Evolutionary conservation across 2,329 filamentous ascomycete genomes (phyloP).

Genomic region (Fusarium subglutinans): DNA sequence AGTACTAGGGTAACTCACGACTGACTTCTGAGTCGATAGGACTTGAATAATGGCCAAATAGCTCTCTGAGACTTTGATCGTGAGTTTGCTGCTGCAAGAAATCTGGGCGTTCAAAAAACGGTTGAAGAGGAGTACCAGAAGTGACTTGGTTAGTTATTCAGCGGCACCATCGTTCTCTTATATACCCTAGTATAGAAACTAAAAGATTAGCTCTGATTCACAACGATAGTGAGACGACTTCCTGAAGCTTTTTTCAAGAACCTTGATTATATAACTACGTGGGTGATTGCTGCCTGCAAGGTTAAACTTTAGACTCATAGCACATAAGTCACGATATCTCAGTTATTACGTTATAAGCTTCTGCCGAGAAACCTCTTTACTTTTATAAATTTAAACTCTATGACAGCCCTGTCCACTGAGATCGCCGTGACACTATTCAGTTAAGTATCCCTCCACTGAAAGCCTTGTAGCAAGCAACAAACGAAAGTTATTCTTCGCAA

Average conservation of each 20-base stretch:
- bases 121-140: not conserved
- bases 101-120: not conserved
- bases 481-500: not conserved
- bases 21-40: rapidly evolving
- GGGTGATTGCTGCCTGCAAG: no score
- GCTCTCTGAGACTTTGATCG: not conserved
- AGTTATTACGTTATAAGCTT: not conserved
- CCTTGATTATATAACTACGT: not conserved
- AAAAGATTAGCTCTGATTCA: not conserved
- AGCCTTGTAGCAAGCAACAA: not conserved
- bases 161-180: not conserved
- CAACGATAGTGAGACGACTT: rapidly evolving
- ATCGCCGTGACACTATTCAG: rapidly evolving
- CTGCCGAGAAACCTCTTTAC: rapidly evolving
- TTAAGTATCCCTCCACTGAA: rapidly evolving
- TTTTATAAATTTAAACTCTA: not conserved
- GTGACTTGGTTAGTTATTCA: rapidly evolving
- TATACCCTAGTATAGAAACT: no score
- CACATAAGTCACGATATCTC: rapidly evolving
- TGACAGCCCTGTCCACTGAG: no score
- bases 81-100: not conserved
- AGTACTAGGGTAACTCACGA: no score
- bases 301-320: not conserved
- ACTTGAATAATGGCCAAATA: not conserved
- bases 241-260: no score